A percentile compares a stretch with the other conserved stretches of the same genome.
phyloP scores from a whole-genome alignment of 179 eudicot species.

The Nepenthes alata region DNA sequence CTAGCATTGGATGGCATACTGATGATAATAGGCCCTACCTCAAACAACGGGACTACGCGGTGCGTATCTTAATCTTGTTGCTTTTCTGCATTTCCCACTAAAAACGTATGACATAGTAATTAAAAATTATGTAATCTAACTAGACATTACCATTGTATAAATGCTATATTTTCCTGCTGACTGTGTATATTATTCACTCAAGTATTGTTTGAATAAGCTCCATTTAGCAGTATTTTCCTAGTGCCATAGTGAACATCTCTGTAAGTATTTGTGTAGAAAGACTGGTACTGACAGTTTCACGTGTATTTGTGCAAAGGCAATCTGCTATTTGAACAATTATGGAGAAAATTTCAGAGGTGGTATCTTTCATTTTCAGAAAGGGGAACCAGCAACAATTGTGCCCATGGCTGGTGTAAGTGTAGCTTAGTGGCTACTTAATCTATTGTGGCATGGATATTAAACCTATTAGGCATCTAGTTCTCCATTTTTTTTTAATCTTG shows the following conservation, averaged over 20 bases:
- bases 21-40: slow-evolving; percentile 91
- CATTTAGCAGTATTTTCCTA: too few relatives aligned
- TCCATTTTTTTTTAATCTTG: too few relatives aligned
- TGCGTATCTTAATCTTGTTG: slow-evolving; percentile 16
- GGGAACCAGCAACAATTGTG: slow-evolving; percentile 48
- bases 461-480: too few relatives aligned
- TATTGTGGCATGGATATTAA: not conserved
- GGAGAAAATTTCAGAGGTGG: slow-evolving; percentile 75
- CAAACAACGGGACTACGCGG: slow-evolving; percentile 80
- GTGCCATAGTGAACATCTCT: not conserved
- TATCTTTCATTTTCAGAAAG: slow-evolving; percentile 79
- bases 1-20: slow-evolving; percentile 99
- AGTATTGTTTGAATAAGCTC: too few relatives aligned
- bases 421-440: not conserved
- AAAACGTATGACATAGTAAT: too few relatives aligned
- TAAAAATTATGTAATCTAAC: too few relatives aligned
- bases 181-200: too few relatives aligned
- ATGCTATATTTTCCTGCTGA: too few relatives aligned
- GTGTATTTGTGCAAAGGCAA: slow-evolving; percentile 40
- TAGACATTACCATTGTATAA: too few relatives aligned
- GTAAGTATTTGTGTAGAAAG: not conserved
- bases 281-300: slow-evolving; percentile 9
- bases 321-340: slow-evolving; percentile 73
- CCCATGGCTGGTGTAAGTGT: slow-evolving; percentile 84
- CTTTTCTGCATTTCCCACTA: not conserved